Percentiles rank a stretch among this genome's conserved stretches.
phyloP scores from a whole-genome alignment of 371 early-diverging fungal species.

The Mortierella sp. region DNA sequence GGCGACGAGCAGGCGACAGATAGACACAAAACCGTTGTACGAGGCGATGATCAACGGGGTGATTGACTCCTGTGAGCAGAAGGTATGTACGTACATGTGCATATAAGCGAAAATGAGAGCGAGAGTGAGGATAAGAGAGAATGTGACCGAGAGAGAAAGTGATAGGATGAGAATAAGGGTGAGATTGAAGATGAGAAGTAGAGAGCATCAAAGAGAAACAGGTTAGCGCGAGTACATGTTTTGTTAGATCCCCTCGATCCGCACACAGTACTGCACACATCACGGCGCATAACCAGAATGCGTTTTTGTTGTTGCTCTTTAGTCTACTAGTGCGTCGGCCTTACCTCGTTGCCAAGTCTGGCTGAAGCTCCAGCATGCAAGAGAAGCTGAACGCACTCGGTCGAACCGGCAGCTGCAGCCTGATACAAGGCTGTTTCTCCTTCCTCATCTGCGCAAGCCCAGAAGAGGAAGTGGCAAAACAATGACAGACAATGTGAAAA shows the following conservation, averaged over 20 bases:
- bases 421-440: slow-evolving; percentile 60
- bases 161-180: too few species aligned
- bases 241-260: too few species aligned
- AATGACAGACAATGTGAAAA: too few species aligned
- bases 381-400: slow-evolving; percentile 50
- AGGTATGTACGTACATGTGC: background rate
- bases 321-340: too few species aligned
- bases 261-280: too few species aligned
- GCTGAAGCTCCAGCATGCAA: slow-evolving; percentile 54
- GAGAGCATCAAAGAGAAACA: too few species aligned
- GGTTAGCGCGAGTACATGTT: too few species aligned
- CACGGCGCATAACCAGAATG: too few species aligned
- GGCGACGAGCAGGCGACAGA: slow-evolving; percentile 49
- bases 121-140: too few species aligned
- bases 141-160: too few species aligned
- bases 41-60: slow-evolving; percentile 60
- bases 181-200: too few species aligned
- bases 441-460: slow-evolving; percentile 48
- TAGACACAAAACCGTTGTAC: slow-evolving; percentile 55
- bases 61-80: slow-evolving; percentile 29
- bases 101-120: background rate
- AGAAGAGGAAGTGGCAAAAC: background rate
- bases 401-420: slow-evolving; percentile 53
- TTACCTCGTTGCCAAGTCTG: slow-evolving; percentile 55
- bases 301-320: background rate